phyloP scores from a whole-genome alignment of 257 asterid species.

The Solanum ossicruentum region DNA sequence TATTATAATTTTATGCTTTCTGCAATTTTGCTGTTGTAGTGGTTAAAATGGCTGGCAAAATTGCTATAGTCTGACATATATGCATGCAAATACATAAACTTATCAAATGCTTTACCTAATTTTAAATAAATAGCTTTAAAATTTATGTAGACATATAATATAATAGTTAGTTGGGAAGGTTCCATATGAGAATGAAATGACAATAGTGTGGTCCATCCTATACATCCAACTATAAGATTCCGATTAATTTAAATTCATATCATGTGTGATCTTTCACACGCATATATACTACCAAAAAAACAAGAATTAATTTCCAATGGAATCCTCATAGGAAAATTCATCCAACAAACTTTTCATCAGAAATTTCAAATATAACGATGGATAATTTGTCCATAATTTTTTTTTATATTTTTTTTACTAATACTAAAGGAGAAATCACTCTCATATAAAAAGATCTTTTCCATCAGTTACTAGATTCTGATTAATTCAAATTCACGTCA shows the following conservation, averaged over 20 bases:
- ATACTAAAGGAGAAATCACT: too few relatives aligned
- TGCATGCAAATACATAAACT: neutral
- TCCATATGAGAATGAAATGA: conserved; percentile 8
- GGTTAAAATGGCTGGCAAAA: neutral
- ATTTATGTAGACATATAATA: neutral
- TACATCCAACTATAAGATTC: neutral
- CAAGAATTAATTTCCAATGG: neutral
- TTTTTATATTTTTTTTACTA: neutral
- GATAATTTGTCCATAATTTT: too few relatives aligned
- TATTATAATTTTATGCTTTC: neutral
- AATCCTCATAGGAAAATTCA: too few relatives aligned
- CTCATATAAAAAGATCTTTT: neutral
- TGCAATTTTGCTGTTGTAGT: neutral
- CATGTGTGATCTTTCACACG: neutral
- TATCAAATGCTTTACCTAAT: conserved; percentile 4
- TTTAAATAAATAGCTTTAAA: neutral
- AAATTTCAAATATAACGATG: too few relatives aligned
- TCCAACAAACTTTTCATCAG: neutral
- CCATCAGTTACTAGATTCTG: neutral
- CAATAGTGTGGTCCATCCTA: conserved; percentile 25
- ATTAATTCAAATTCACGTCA: too few relatives aligned
- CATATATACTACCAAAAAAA: neutral
- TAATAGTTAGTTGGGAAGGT: neutral
- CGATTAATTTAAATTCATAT: neutral
- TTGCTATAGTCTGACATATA: neutral